Evolutionary conservation across 805 yeast genomes (phyloP), one percentile per base, ranked within the genome.

Genomic region (Hemisphaericaspora nanyangensis): DNA sequence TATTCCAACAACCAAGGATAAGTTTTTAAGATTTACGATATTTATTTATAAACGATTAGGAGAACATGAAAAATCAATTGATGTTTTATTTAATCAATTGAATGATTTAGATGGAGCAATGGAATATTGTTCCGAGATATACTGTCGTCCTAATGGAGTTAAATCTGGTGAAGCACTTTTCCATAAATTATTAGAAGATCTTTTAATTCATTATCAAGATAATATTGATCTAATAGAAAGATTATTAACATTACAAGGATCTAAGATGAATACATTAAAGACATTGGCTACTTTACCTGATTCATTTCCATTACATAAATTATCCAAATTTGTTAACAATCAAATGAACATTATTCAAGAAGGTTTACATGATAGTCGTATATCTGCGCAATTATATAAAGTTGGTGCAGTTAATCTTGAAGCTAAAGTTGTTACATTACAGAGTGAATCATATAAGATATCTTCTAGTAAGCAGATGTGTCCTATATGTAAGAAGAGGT

Each of bases 61-160:
- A 1, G 77, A 77, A 37, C 86, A 85, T 52, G 69, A 71, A 8
- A 72, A 77, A 35, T 81, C 87, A 0, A 61, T 91, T 13, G 76
- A 77, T 39, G 74, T 87, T 2, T 67, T 80, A 18, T 78, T 77
- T 34, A 68, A 74, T 35, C 78, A 79, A 16, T 57, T 85, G 32
- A 60, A 74, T 3, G 83, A 83, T 51, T 70, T 76, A 34, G 59
- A 59, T 16, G 62, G 66, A n/a, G 85, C 95, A 0, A 71, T 82
- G 43, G 54, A 61, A 3, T 85, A 85, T 50, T 81, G 93, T 45
- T 58, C 72, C 1, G 63, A 63, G 4, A 61, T 85, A 0, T 75
- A 71, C 44, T 18, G 30, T 20, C 37, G 36, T 5, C 58, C 61
- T 1, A 41, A 49, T 2, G 66, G 72, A 34, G 29, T 56, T 8